These are phyloP conservation scores for Solanum virginianum DNA, from an alignment of 257 asterid genomes.

Conservation along the genomic window DNA sequence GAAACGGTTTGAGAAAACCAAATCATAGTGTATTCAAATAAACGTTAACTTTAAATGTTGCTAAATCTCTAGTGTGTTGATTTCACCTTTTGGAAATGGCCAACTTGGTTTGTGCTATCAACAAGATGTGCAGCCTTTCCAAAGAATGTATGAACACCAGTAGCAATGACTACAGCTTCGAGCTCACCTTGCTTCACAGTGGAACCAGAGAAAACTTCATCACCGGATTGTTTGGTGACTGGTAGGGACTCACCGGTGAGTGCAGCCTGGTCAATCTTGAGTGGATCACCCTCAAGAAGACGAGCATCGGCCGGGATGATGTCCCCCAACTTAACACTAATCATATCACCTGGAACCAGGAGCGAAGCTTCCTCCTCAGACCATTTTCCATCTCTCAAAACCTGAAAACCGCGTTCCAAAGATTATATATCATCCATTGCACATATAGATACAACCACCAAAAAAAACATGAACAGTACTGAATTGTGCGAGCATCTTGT, in stretches of 20 bases:
- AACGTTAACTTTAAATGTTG: background rate
- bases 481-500: background rate
- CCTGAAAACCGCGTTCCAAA: constrained; percentile 9
- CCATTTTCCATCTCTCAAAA: constrained; percentile 68
- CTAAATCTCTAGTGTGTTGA: background rate
- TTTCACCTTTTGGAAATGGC: constrained; percentile 76
- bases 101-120: constrained; percentile 64
- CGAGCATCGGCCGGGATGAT: constrained; percentile 81
- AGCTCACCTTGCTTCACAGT: constrained; percentile 87
- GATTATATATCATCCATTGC: background rate
- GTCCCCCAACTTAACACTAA: constrained; percentile 75
- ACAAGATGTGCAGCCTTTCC: constrained; percentile 92
- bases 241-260: constrained; percentile 82
- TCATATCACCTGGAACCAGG: constrained; percentile 70
- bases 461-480: background rate
- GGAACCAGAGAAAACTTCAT: constrained; percentile 70
- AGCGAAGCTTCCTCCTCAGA: constrained; percentile 67
- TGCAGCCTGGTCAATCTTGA: constrained; percentile 77
- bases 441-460: background rate
- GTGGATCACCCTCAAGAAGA: constrained; percentile 69
- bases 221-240: constrained; percentile 43
- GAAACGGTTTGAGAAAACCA: background rate
- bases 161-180: constrained; percentile 74
- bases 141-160: constrained; percentile 76
- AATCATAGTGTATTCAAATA: background rate